Base-by-base conservation (phyloP, 305 asterid genomes). In the Vinca major region DNA sequence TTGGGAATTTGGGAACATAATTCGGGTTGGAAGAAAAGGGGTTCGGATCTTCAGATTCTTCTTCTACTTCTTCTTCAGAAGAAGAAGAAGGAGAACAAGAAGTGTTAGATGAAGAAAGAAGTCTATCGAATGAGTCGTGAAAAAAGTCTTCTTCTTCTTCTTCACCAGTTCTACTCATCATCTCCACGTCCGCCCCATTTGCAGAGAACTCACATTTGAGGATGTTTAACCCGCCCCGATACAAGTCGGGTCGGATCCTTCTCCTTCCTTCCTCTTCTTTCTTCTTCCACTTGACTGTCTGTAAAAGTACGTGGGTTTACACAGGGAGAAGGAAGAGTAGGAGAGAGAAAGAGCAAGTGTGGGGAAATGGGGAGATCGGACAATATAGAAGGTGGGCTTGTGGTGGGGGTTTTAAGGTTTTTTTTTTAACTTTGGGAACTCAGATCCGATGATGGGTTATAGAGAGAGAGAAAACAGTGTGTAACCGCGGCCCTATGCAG, bases 81-180 rank as follows among this genome's bases (percentile, higher is more conserved):
- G 76, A 75, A 76, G 66, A 83, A 13, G 76, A 75, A 10, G 92
- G 84, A 16, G 96, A 89, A 73, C 99, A 88, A 1, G 96, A 91
- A 44, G 91, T 84, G 86, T 87, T 80, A 67, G 97, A 60, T 13
- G 96, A 94, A 67, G 99, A 91, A 16, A 86, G 85, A 6, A 94
- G 78, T 39, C 98, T 92, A 80, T 94, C 96, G 74, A 94, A 83
- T 1, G 99, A 88, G 80, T 91, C 98, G 82, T 94, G 88, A 71
- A 88, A 94, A 65, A 75, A 74, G 74, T 85, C 95, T 73, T 83
- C 91, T 19, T 84, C 92, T 50, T 80, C 88, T 65, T 72, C 92
- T 76, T 79, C 89, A 17, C 77, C 85, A 67, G 82, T 78, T 84
- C 60, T 80, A 83, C 82, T 89, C 96, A 88, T 88, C 78, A 76